Evolutionary conservation across 2,329 filamentous ascomycete genomes (phyloP), one percentile per base, ranked within the genome.

Genomic region (Pseudocercospora crystallina): DNA sequence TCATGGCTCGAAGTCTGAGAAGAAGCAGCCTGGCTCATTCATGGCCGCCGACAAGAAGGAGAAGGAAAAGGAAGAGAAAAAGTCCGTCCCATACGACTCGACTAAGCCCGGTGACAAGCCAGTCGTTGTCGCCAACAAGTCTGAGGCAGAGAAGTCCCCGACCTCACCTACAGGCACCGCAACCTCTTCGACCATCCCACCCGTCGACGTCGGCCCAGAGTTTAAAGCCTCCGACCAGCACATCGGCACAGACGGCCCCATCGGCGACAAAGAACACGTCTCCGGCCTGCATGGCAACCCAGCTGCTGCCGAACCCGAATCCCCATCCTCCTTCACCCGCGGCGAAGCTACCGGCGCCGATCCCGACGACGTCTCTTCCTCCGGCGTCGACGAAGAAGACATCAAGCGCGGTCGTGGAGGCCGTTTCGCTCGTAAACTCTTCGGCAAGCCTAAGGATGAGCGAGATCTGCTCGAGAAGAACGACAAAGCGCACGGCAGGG

Each of bases 371-470:
- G 58, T 60, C 41, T 66, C 62, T 8, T 66, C 63, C 2, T 64
- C 64, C 5, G 61, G 59, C 30, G 54, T 56, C 14, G 66, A 69
- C 7, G 63, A 68, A 30, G 63, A 65, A 2, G 61, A 65, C 12
- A 13, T 62, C 31, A 31, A 51, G 2, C 61, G 61, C 8, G 67
- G 67, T n/a, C 62, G 66, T 13, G 57, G 53, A n/a, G 62, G 61
- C 8, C 49, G 59, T 13, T 43, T 57, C 74, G 76, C 8, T 67
- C 69, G 47, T 59, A 58, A 52, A 30, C 26, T 60, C 8, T 53
- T 62, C n/a, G 57, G 53, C 8, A 58, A 58, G 20, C 49, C 60
- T 26, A 64, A 56, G 20, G 51, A 56, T 7, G 49, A 40, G 11
- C 52, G 49, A n/a, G 20, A 26, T 7, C 7, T 26, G 20, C 20